These are phyloP conservation scores for Penicillium crystallinum DNA, from an alignment of 495 filamentous ascomycete genomes.

Conservation along the genomic window DNA sequence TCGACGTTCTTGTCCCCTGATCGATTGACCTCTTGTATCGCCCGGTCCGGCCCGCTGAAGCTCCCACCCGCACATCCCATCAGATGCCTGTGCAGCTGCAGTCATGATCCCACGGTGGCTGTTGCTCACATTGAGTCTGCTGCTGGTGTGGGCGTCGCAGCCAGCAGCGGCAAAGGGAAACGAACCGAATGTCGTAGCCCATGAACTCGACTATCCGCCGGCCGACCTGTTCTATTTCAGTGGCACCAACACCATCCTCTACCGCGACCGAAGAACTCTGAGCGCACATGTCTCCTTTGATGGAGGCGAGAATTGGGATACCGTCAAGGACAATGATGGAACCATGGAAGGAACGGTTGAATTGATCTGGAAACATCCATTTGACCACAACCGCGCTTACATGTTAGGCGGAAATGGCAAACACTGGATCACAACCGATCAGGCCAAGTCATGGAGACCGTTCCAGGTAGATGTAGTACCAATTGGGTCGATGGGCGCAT, in stretches of 20 bases:
- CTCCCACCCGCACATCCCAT: slow-evolving; percentile 10
- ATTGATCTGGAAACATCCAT: slow-evolving; percentile 66
- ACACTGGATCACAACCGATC: slow-evolving; percentile 78
- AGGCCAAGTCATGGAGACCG: slow-evolving; percentile 69
- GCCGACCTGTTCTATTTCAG: slow-evolving; percentile 76
- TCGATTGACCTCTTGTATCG: neutral
- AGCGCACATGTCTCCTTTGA: slow-evolving; percentile 69
- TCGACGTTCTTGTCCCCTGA: neutral
- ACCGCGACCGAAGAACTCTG: slow-evolving; percentile 49
- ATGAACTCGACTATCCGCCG: slow-evolving; percentile 57
- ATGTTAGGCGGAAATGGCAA: slow-evolving; percentile 56
- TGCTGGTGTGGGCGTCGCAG: slow-evolving; percentile 29
- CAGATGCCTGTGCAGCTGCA: slow-evolving; percentile 30
- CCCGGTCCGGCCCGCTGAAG: slow-evolving; percentile 20
- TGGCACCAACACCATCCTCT: slow-evolving; percentile 70
- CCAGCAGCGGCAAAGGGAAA: slow-evolving; percentile 43
- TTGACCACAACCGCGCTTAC: slow-evolving; percentile 72
- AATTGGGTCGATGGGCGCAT: slow-evolving; percentile 14
- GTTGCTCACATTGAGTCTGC: slow-evolving; percentile 32
- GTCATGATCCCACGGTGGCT: slow-evolving; percentile 43
- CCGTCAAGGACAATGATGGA: slow-evolving; percentile 54
- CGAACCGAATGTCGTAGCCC: slow-evolving; percentile 47
- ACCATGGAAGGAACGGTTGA: slow-evolving; percentile 49
- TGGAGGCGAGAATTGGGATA: slow-evolving; percentile 69
- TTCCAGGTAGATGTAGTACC: slow-evolving; percentile 56